Percentiles rank a stretch among this genome's conserved stretches.
These are phyloP conservation scores for Pterocarpus santalinus DNA, from an alignment of 306 rosid species.

Conservation along the genomic window DNA sequence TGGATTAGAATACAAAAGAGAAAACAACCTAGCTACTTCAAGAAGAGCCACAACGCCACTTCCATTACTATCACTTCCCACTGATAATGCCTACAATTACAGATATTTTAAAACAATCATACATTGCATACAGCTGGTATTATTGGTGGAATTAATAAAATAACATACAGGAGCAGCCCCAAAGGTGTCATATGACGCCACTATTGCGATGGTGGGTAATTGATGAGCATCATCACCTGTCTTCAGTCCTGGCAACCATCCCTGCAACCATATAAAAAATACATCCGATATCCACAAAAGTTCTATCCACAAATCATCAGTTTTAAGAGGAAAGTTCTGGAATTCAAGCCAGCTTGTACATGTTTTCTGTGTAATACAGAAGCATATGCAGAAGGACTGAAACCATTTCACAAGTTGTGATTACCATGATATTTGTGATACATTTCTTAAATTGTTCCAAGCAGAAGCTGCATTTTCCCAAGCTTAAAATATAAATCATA, in stretches of 20 bases:
- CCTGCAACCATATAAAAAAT: constrained; percentile 66
- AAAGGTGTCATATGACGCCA: constrained; percentile 97
- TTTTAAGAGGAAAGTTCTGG: background rate
- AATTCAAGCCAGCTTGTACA: constrained; percentile 16
- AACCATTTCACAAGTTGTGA: constrained; percentile 36
- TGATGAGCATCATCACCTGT: constrained; percentile 87
- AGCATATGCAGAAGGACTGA: background rate
- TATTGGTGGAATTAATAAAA: constrained; percentile 32
- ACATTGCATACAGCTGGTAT: constrained; percentile 37
- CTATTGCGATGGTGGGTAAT: constrained; percentile 95
- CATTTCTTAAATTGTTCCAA: constrained; percentile 30
- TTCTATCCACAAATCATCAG: constrained; percentile 35
- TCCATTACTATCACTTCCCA: constrained; percentile 99
- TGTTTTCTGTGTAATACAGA: background rate
- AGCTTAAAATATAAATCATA: constrained; percentile 10
- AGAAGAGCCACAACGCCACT: constrained; percentile 97
- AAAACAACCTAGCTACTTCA: constrained; percentile 96
- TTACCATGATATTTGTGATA: constrained; percentile 7
- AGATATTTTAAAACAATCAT: constrained; percentile 47
- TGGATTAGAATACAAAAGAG: constrained; percentile 91
- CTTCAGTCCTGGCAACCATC: constrained; percentile 97
- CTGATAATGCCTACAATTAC: constrained; percentile 81
- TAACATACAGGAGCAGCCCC: constrained; percentile 98
- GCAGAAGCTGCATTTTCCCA: constrained; percentile 30
- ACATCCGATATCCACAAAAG: constrained; percentile 39